Conservation (phyloP, 1,284 basidiomycete species). For the Nidula niveotomentosa region DNA sequence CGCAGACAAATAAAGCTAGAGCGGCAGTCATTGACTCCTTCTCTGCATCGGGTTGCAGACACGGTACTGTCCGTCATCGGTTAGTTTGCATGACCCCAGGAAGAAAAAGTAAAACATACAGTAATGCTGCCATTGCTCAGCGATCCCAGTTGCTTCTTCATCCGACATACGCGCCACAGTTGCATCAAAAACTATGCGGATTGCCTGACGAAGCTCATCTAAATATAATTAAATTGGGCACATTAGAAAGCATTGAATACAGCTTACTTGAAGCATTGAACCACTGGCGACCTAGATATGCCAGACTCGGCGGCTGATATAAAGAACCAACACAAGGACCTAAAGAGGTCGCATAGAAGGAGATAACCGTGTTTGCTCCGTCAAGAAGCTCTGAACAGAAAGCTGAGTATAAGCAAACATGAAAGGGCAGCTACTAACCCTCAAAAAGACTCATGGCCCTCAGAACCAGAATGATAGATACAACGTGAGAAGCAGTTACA, state of each 20-base stretch:
- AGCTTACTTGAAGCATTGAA: conserved; percentile 68
- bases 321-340: conserved; percentile 52
- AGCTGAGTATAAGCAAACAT: neutral
- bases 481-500: conserved; percentile 66
- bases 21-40: conserved; percentile 57
- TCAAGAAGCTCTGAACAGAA: conserved; percentile 56
- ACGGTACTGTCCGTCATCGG: conserved; percentile 59
- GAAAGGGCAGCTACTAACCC: conserved; percentile 36
- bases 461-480: conserved; percentile 68
- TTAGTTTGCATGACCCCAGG: neutral
- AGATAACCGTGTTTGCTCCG: conserved; percentile 66
- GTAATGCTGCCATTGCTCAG: conserved; percentile 69
- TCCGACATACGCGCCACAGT: conserved; percentile 67
- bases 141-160: conserved; percentile 57
- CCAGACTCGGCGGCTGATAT: conserved; percentile 69
- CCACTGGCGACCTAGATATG: conserved; percentile 74
- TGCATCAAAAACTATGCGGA: conserved; percentile 75
- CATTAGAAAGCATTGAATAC: conserved; percentile 1
- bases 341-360: conserved; percentile 77
- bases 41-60: conserved; percentile 53
- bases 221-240: conserved; percentile 4
- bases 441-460: conserved; percentile 72
- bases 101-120: conserved; percentile 42
- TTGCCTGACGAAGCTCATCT: conserved; percentile 78
- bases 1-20: conserved; percentile 77